Base-by-base conservation (phyloP, 2,329 filamentous ascomycete genomes). In the Botrytis cinerea region DNA sequence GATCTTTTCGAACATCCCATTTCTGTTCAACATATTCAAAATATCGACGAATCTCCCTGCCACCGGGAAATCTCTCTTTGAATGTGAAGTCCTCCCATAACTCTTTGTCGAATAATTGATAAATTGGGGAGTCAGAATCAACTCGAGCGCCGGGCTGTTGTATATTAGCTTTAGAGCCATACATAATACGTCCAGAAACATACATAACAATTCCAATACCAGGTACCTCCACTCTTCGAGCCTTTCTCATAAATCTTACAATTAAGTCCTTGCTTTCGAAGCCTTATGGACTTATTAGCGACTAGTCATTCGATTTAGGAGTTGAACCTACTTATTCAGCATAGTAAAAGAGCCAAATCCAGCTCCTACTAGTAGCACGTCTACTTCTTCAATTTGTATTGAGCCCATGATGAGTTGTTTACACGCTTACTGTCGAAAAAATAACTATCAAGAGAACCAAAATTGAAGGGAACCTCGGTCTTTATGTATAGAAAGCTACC, bases 11-110 rank as follows among this genome's bases (percentile, higher is more conserved):
- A 32, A 91, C 81, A 20, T 84, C 81, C 10, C 89, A 77, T 7
- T 86, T 83, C 73, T 86, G 86, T 71, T 89, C 88, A 28, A 89
- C 85, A 68, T 89, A 86, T 25, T 88, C 84, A 77, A 91, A 91
- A 79, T 91, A 91, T 6, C 79, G 78, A 20, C 86, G 83, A 1
- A 91, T 82, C 62, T 91, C 86, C 38, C 83, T 75, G 38, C 84
- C 86, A 18, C 80, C 84, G 0, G 88, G 87, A 68, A 87, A 89
- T 73, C 85, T 85, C 74, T 80, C 84, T 0, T 82, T 81, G 86
- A 88, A 91, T 51, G 83, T 88, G 87, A 87, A 91, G 6, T 86
- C 85, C 79, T 87, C 82, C 79, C 82, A 87, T 2, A 78, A 28
- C 7, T 82, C 80, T 51, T 80, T 77, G 62, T 82, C 81, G 2